A percentile compares a stretch with the other conserved stretches of the same genome.
These are phyloP conservation scores for Artemisia argyi DNA, from an alignment of 129 eudicot genomes.

Conservation along the genomic window DNA sequence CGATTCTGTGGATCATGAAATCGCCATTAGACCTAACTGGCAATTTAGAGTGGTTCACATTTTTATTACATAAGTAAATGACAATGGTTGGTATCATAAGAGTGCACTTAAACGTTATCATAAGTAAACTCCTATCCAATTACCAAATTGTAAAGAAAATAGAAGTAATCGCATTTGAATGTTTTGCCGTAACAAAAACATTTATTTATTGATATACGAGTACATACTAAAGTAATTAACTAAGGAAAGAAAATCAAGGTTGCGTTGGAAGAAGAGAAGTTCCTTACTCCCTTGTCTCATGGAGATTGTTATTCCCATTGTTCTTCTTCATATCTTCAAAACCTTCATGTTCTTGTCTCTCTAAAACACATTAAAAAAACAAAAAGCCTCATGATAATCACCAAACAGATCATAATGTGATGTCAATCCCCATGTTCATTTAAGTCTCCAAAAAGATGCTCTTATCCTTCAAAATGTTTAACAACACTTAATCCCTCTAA, in stretches of 20 bases:
- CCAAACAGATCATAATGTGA: constrained; percentile 35
- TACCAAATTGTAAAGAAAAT: too few relatives aligned
- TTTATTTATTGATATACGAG: too few relatives aligned
- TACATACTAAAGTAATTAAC: neutral
- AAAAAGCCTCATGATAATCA: constrained; percentile 23
- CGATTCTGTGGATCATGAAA: too few relatives aligned
- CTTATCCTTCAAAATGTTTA: constrained; percentile 32
- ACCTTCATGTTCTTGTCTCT: constrained; percentile 31
- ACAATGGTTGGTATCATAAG: too few relatives aligned
- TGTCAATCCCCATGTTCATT: constrained; percentile 47
- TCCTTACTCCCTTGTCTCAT: constrained; percentile 61
- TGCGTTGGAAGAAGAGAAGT: constrained; percentile 55
- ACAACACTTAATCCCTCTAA: constrained; percentile 25
- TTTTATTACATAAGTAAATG: too few relatives aligned
- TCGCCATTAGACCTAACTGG: too few relatives aligned
- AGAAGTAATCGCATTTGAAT: too few relatives aligned
- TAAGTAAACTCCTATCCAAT: too few relatives aligned
- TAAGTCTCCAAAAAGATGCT: constrained; percentile 33
- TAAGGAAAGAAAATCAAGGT: constrained; percentile 27
- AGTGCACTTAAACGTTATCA: too few relatives aligned
- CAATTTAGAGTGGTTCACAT: too few relatives aligned
- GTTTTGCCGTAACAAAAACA: too few relatives aligned
- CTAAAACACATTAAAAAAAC: constrained; percentile 21
- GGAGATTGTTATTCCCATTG: constrained; percentile 61
- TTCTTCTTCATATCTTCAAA: constrained; percentile 32